Percentiles rank a stretch among this genome's conserved stretches.
These are phyloP conservation scores for Erythrophleum fordii DNA, from an alignment of 306 rosid genomes.

Conservation along the genomic window DNA sequence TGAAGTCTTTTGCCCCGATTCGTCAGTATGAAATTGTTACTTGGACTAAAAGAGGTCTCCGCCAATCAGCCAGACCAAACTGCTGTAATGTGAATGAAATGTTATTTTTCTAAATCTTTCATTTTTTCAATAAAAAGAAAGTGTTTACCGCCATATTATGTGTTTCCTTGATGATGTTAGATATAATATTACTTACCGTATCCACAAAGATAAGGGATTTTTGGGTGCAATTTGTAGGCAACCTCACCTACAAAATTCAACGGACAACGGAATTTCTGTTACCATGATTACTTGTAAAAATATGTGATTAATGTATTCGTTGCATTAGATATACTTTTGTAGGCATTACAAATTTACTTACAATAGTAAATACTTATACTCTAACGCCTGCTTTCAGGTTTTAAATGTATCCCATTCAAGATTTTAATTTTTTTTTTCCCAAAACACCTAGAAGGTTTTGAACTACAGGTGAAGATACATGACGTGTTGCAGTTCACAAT, in stretches of 20 bases:
- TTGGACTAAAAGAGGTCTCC: background rate
- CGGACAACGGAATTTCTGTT: background rate
- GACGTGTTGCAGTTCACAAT: too few relatives aligned
- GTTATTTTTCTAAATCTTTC: background rate
- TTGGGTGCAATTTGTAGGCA: background rate
- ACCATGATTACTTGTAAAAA: background rate
- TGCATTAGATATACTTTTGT: too few relatives aligned
- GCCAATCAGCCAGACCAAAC: background rate
- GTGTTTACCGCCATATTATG: background rate
- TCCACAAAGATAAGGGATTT: background rate
- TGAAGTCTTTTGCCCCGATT: background rate
- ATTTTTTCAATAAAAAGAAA: background rate
- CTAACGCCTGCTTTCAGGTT: too few relatives aligned
- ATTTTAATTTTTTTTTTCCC: too few relatives aligned
- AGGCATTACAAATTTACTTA: too few relatives aligned
- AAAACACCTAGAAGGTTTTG: too few relatives aligned
- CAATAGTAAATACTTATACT: too few relatives aligned
- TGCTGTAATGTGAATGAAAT: background rate
- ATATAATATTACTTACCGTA: background rate
- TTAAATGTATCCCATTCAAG: too few relatives aligned
- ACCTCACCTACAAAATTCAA: background rate
- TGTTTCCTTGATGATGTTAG: too few relatives aligned
- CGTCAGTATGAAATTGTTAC: background rate
- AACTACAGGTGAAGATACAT: too few relatives aligned
- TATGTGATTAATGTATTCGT: background rate